Evolutionary conservation across 192 early-diverging fungal species (phyloP).

Genomic region (Entomortierella beljakovae): DNA sequence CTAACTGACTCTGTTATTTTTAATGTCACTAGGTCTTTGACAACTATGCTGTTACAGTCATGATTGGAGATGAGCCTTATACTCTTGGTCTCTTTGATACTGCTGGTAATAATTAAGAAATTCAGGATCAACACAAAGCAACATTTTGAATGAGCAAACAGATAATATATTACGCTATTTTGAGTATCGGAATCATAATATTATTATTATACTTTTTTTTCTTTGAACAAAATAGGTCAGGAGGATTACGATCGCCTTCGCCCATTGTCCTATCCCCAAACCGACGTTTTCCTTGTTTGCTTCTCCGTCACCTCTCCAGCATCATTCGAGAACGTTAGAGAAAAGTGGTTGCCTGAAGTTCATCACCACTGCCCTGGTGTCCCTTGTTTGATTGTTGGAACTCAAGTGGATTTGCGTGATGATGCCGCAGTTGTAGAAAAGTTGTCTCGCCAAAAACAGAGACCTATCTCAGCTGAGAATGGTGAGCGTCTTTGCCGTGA

Average conservation of each 20-base stretch:
- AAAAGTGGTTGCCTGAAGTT: slow-evolving; percentile 98
- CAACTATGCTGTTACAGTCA: slow-evolving; percentile 99
- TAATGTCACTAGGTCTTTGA: slow-evolving; percentile 81
- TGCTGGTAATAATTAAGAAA: slow-evolving; percentile 63
- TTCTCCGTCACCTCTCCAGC: slow-evolving; percentile 93
- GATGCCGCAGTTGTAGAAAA: slow-evolving; percentile 84
- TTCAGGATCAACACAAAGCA: background rate
- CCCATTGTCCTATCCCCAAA: slow-evolving; percentile 94
- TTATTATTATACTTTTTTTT: background rate
- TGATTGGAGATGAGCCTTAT: slow-evolving; percentile 98
- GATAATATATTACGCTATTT: background rate
- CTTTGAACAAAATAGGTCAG: slow-evolving; percentile 68
- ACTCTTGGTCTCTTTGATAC: slow-evolving; percentile 97
- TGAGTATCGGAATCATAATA: no score
- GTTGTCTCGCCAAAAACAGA: slow-evolving; percentile 83
- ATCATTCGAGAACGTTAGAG: slow-evolving; percentile 95
- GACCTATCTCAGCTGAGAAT: slow-evolving; percentile 81
- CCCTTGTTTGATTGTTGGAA: slow-evolving; percentile 94
- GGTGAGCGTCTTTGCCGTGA: slow-evolving; percentile 88
- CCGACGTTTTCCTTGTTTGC: slow-evolving; percentile 95
- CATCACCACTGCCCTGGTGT: slow-evolving; percentile 97
- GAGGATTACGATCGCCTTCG: slow-evolving; percentile 96
- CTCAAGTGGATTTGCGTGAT: slow-evolving; percentile 89
- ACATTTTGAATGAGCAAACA: background rate
- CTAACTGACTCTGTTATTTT: background rate